phyloP scores from a whole-genome alignment of 2,329 filamentous ascomycete species.

The Claviceps purpurea region DNA sequence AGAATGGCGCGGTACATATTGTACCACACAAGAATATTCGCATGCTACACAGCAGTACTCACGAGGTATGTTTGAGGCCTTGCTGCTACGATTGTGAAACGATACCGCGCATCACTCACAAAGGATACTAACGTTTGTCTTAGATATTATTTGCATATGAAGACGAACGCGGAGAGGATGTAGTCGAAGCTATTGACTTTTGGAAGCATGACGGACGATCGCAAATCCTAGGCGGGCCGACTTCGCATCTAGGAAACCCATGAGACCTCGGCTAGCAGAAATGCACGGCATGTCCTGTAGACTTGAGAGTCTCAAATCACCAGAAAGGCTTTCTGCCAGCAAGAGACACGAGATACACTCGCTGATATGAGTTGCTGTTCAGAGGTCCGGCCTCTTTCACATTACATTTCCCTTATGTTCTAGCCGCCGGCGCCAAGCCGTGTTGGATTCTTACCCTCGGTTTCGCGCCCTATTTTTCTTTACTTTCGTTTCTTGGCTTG shows the following conservation, averaged over 20 bases:
- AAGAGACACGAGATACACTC: too few species aligned
- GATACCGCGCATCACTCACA: too few species aligned
- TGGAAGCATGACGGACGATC: constrained; percentile 59
- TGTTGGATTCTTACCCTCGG: background rate
- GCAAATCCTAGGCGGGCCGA: constrained; percentile 18
- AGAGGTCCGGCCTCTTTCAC: too few species aligned
- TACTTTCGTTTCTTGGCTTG: background rate
- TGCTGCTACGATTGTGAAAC: too few species aligned
- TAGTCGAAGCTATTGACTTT: constrained; percentile 91
- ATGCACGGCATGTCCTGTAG: background rate
- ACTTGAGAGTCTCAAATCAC: background rate
- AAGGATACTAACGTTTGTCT: background rate
- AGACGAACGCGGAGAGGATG: constrained; percentile 84
- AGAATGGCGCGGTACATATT: constrained; percentile 89
- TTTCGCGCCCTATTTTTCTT: background rate
- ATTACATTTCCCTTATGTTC: too few species aligned
- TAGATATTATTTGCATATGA: constrained; percentile 97
- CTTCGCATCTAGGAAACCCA: constrained; percentile 1
- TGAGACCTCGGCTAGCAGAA: background rate
- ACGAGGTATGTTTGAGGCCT: constrained; percentile 56
- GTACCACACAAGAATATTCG: constrained; percentile 93
- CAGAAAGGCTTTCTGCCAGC: background rate
- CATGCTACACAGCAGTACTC: constrained; percentile 92
- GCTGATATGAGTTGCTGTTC: too few species aligned
- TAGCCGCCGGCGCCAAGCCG: too few species aligned